Percentiles rank a stretch among this genome's conserved stretches.
Evolutionary conservation across 2,329 filamentous ascomycete genomes (phyloP).

Genomic region (Aspergillus flavus): DNA sequence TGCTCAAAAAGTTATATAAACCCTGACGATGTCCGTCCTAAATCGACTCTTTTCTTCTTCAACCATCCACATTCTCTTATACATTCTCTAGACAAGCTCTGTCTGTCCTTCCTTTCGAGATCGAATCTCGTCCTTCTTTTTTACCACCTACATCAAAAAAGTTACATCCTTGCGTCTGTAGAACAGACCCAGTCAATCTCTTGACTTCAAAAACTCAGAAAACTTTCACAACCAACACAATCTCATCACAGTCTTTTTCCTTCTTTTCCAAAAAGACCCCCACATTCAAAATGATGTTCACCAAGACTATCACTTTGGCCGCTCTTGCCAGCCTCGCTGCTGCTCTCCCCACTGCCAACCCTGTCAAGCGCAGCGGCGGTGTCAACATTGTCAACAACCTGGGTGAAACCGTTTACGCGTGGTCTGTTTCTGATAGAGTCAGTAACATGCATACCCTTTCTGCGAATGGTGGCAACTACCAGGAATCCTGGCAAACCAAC

Average conservation of each 20-base stretch:
- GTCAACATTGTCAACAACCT: conserved; percentile 45
- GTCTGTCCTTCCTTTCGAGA: conserved; percentile 8
- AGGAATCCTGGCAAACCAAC: conserved; percentile 38
- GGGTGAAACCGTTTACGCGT: conserved; percentile 40
- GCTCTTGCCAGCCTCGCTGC: conserved; percentile 35
- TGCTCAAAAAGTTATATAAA: conserved; percentile 10
- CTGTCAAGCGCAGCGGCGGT: conserved; percentile 23
- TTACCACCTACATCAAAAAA: not conserved
- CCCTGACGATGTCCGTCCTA: not conserved
- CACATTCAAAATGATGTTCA: conserved; percentile 39
- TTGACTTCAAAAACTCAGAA: not conserved
- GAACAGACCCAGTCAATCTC: not conserved
- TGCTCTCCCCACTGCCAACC: conserved; percentile 33
- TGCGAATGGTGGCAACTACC: conserved; percentile 37
- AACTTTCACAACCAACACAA: not conserved
- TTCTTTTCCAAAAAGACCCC: conserved; percentile 1
- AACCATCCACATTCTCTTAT: conserved; percentile 7
- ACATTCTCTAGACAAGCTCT: conserved; percentile 2
- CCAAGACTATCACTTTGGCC: conserved; percentile 37
- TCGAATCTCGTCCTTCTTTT: conserved; percentile 8
- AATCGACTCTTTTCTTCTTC: not conserved
- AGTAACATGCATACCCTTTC: conserved; percentile 38
- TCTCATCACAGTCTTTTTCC: not conserved
- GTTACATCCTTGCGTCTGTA: not conserved
- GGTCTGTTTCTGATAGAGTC: conserved; percentile 41